A percentile compares a stretch with the other conserved stretches of the same genome.
These are phyloP conservation scores for Tripterygium wilfordii DNA, from an alignment of 177 flowering plant species.

Conservation along the genomic window DNA sequence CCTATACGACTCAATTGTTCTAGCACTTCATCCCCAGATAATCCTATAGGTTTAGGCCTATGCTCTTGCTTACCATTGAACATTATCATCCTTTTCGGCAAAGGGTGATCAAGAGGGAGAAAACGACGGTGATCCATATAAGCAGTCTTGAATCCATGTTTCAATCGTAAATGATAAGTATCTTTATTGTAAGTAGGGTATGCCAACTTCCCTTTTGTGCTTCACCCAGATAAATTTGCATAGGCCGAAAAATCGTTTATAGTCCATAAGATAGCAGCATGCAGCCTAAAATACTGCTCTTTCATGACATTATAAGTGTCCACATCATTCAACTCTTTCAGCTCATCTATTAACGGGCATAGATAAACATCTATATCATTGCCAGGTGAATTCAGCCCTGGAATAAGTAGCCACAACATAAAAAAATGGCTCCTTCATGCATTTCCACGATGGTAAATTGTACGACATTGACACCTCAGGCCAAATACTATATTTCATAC, in stretches of 20 bases:
- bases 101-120: too few relatives aligned
- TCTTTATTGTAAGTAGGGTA: neutral
- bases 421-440: neutral
- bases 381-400: neutral
- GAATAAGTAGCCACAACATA: neutral
- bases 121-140: neutral
- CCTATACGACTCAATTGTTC: too few relatives aligned
- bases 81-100: too few relatives aligned
- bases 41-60: too few relatives aligned
- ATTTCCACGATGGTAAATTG: neutral
- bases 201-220: neutral
- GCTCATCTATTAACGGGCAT: neutral
- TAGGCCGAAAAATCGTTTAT: slow-evolving; percentile 1
- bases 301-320: neutral
- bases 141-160: neutral
- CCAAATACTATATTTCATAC: neutral
- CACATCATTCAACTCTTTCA: neutral
- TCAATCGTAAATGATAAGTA: neutral
- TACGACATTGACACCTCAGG: neutral
- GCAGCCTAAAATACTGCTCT: neutral
- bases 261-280: neutral
- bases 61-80: too few relatives aligned
- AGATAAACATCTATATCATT: slow-evolving; percentile 1
- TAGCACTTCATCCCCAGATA: too few relatives aligned
- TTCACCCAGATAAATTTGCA: slow-evolving; percentile 1